Percentiles rank a stretch among this genome's conserved stretches.
These are phyloP conservation scores for Forsythia suspensa DNA, from an alignment of 257 asterid species.

Conservation along the genomic window DNA sequence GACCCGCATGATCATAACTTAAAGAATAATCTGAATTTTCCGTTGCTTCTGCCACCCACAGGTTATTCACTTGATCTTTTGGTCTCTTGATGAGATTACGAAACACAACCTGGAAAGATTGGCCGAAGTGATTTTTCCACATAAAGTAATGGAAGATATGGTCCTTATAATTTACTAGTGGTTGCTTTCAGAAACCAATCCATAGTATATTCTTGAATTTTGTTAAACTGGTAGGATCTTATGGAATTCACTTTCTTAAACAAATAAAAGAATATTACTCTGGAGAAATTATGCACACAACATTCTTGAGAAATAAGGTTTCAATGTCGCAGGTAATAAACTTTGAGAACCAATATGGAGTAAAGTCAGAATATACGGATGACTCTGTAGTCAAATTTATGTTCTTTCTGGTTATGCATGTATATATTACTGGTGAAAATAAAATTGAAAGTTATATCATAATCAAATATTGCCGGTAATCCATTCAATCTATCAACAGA, in stretches of 20 bases:
- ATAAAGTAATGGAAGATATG: neutral
- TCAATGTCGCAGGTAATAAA: neutral
- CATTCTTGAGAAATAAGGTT: neutral
- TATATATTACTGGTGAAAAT: neutral
- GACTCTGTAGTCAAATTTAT: neutral
- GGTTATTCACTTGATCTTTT: constrained; percentile 60
- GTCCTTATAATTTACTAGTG: neutral
- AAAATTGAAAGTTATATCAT: neutral
- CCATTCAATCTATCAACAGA: neutral
- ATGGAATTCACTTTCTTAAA: neutral
- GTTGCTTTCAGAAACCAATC: neutral
- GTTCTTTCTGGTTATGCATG: neutral
- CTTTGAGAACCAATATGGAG: neutral
- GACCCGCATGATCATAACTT: constrained; percentile 48
- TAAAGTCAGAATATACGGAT: neutral
- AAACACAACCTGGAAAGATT: constrained; percentile 71
- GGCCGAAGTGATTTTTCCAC: neutral
- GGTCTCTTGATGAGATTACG: constrained; percentile 81
- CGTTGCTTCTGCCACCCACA: constrained; percentile 96
- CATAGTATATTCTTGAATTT: neutral
- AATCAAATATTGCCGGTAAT: neutral
- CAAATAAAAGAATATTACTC: neutral
- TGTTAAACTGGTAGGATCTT: constrained; percentile 1
- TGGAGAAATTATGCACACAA: neutral
- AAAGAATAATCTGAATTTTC: constrained; percentile 74